These are phyloP conservation scores for Candida sanyaensis DNA, from an alignment of 1,139 yeast species.

Conservation along the genomic window DNA sequence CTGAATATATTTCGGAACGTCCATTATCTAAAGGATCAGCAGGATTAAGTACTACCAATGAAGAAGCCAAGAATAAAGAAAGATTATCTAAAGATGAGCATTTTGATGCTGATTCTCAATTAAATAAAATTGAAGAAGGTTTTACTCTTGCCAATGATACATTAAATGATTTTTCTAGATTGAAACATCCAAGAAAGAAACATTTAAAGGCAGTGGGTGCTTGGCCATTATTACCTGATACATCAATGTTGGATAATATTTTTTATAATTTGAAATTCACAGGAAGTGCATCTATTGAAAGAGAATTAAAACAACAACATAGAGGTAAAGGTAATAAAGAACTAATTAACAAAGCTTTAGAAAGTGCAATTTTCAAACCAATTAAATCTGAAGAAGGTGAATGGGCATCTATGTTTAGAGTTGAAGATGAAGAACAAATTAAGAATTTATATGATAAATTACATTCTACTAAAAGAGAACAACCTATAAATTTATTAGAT, in stretches of 20 bases:
- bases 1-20: constrained; percentile 77
- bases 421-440: constrained; percentile 29
- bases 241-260: constrained; percentile 80
- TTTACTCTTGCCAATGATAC: constrained; percentile 63
- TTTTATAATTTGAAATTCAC: constrained; percentile 71
- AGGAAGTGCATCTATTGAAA: constrained; percentile 71
- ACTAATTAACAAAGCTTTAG: constrained; percentile 45
- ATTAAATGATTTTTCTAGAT: constrained; percentile 37
- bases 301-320: constrained; percentile 44
- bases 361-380: constrained; percentile 74
- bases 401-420: constrained; percentile 75
- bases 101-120: constrained; percentile 64
- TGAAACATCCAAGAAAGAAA: constrained; percentile 80
- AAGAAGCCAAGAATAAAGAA: constrained; percentile 18
- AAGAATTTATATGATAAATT: constrained; percentile 42
- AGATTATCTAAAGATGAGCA: constrained; percentile 24
- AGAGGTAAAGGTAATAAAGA: constrained; percentile 39
- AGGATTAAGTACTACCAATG: constrained; percentile 12
- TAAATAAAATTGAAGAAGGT: constrained; percentile 71
- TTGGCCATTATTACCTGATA: constrained; percentile 87
- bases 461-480: constrained; percentile 53
- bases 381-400: constrained; percentile 74
- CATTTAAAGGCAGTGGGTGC: constrained; percentile 72
- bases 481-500: constrained; percentile 43
- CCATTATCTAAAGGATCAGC: constrained; percentile 22